These are phyloP conservation scores for Cadophora gregata DNA, from an alignment of 2,329 filamentous ascomycete species.

Conservation along the genomic window DNA sequence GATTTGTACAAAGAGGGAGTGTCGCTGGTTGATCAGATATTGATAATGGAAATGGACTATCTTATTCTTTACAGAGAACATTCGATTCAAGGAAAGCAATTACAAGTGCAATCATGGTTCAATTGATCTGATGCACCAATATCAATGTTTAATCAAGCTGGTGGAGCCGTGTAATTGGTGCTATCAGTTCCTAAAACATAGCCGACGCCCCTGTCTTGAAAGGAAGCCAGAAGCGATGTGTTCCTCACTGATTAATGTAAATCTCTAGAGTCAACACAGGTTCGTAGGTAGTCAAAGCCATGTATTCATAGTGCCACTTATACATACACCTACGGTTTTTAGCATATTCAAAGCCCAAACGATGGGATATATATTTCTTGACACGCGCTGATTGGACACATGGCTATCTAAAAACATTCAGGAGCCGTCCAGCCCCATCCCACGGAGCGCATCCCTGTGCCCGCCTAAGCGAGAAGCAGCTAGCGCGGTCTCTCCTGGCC, in stretches of 20 bases:
- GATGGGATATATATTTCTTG: not conserved
- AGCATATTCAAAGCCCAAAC: conserved; percentile 1
- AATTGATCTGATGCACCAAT: conserved; percentile 2
- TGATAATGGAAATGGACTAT: not conserved
- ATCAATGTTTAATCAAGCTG: conserved; percentile 4
- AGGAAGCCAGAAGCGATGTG: not conserved
- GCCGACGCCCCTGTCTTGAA: not conserved
- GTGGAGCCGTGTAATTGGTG: conserved; percentile 16
- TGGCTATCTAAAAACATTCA: conserved; percentile 10
- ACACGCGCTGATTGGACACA: not conserved
- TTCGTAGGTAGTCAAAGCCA: not conserved
- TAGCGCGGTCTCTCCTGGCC: conserved; percentile 11
- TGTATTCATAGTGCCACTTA: not conserved
- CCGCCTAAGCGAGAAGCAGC: not conserved
- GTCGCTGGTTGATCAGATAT: not conserved
- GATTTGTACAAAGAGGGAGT: not conserved
- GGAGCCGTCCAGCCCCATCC: not conserved
- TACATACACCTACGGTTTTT: conserved; percentile 3
- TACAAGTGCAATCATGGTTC: not conserved
- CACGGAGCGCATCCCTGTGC: not conserved
- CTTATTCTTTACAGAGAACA: not conserved
- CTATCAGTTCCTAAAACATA: conserved; percentile 12
- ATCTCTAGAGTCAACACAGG: not conserved
- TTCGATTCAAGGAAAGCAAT: not conserved
- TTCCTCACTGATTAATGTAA: not conserved